phyloP scores from a whole-genome alignment of 1,139 yeast genomes.

The Saccharomycopsis hybrid region DNA sequence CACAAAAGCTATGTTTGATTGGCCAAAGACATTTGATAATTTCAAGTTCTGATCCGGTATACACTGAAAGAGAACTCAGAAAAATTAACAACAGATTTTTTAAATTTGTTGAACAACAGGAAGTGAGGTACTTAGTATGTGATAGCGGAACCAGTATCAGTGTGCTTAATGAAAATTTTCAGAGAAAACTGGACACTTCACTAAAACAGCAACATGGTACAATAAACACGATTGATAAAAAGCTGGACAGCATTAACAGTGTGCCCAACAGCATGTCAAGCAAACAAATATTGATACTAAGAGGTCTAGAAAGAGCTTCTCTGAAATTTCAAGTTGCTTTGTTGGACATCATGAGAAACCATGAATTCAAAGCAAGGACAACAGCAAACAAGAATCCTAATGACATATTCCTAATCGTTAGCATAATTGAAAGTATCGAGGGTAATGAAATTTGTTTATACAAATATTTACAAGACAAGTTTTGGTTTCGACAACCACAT shows the following conservation, averaged over 20 bases:
- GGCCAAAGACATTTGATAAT: constrained; percentile 27
- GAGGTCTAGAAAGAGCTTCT: constrained; percentile 26
- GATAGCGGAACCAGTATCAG: not conserved
- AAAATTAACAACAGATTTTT: constrained; percentile 21
- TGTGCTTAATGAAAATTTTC: not conserved
- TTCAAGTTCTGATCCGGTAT: constrained; percentile 21
- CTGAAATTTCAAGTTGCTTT: constrained; percentile 26
- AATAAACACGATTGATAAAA: too few species aligned
- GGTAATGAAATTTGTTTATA: constrained; percentile 23
- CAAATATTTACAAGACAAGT: constrained; percentile 24
- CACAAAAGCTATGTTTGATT: constrained; percentile 24
- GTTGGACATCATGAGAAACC: constrained; percentile 23
- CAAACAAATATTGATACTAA: constrained; percentile 23
- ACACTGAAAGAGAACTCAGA: constrained; percentile 22
- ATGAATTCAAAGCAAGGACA: not conserved
- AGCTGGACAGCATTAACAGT: not conserved
- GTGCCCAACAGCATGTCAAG: too few species aligned
- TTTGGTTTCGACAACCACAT: constrained; percentile 31
- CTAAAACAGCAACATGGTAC: not conserved
- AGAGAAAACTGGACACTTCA: too few species aligned
- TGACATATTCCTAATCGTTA: constrained; percentile 24
- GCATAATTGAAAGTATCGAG: constrained; percentile 23
- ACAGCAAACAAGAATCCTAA: not conserved
- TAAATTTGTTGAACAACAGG: constrained; percentile 12
- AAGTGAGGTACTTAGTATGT: constrained; percentile 6